Evolutionary conservation across 306 rosid genomes (phyloP).

Genomic region (Erythrophleum fordii): DNA sequence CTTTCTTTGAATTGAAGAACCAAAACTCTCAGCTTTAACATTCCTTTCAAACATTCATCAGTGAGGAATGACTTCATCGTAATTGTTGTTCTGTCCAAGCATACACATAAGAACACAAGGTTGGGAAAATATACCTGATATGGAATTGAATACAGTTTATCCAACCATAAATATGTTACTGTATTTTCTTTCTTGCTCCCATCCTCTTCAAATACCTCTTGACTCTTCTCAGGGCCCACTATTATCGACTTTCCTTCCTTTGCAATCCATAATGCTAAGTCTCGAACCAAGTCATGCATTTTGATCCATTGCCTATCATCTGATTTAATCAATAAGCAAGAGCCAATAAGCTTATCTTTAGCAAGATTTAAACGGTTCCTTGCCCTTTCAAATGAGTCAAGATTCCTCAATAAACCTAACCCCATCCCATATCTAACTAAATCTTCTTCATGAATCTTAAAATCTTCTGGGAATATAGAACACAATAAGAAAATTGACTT

Average conservation of each 20-base stretch:
- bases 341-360: neutral
- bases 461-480: constrained; percentile 18
- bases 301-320: neutral
- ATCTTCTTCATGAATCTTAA: neutral
- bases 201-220: neutral
- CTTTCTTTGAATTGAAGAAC: neutral
- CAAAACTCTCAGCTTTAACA: neutral
- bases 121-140: neutral
- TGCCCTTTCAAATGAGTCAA: neutral
- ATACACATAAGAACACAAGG: neutral
- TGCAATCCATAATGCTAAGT: neutral
- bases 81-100: too few relatives aligned
- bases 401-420: neutral
- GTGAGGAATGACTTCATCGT: too few relatives aligned
- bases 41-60: neutral
- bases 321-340: neutral
- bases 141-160: neutral
- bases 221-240: neutral
- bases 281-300: neutral
- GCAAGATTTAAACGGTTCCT: neutral
- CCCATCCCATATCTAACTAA: neutral
- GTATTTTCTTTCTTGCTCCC: neutral
- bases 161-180: neutral
- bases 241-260: neutral
- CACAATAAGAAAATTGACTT: neutral